These are phyloP conservation scores for Tremellales sp. DNA, from an alignment of 1,284 basidiomycete genomes.

Conservation along the genomic window DNA sequence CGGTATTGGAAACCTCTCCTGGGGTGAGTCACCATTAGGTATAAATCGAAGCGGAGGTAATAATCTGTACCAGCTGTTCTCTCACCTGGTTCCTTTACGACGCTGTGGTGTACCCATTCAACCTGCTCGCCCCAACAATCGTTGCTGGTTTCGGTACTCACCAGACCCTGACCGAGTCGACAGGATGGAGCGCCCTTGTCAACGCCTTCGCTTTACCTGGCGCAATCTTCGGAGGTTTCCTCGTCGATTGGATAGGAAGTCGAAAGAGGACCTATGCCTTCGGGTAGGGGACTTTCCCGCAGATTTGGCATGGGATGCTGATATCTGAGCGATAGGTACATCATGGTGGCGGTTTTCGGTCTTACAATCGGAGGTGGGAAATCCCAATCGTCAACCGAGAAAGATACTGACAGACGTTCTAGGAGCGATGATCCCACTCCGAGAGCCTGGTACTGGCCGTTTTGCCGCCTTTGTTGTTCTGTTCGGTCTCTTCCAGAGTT, in stretches of 20 bases:
- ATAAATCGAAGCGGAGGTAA: too few species aligned
- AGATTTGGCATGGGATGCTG: too few species aligned
- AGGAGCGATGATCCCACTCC: slow-evolving; percentile 15
- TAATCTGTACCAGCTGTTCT: slow-evolving; percentile 5
- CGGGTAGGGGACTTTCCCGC: too few species aligned
- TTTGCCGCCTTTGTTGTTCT: slow-evolving; percentile 20
- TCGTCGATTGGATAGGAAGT: slow-evolving; percentile 63
- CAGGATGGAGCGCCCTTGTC: slow-evolving; percentile 32
- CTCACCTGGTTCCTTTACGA: slow-evolving; percentile 60
- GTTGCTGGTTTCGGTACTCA: slow-evolving; percentile 56
- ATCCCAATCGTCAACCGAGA: background rate
- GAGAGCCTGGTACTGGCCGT: slow-evolving; percentile 9
- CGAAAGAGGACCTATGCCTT: slow-evolving; percentile 52
- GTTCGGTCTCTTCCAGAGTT: slow-evolving; percentile 12
- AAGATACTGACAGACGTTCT: too few species aligned
- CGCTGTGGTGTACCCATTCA: slow-evolving; percentile 55
- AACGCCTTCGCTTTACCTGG: slow-evolving; percentile 52
- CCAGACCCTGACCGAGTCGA: slow-evolving; percentile 41
- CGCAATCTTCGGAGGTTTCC: slow-evolving; percentile 68
- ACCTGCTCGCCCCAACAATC: slow-evolving; percentile 62
- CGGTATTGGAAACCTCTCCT: slow-evolving; percentile 65
- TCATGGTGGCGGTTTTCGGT: slow-evolving; percentile 8
- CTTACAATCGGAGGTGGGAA: slow-evolving; percentile 13
- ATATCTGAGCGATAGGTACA: too few species aligned
- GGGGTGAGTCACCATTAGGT: slow-evolving; percentile 62